A percentile compares a stretch with the other conserved stretches of the same genome.
Conservation (phyloP, 1,139 yeast genomes). For the Diutina sp. region DNA sequence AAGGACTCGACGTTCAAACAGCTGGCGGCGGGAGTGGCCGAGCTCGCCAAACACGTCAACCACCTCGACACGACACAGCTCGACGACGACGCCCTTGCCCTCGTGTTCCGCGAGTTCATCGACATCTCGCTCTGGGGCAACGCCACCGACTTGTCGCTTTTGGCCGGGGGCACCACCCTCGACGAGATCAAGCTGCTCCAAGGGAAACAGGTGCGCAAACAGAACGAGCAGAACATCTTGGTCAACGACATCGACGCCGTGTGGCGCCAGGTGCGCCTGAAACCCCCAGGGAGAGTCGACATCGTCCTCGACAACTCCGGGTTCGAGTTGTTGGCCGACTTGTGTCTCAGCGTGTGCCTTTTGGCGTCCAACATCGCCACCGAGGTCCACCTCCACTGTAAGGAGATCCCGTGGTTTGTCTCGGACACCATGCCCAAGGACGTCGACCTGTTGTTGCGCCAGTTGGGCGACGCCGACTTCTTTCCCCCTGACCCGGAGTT, state of each 20-base stretch:
- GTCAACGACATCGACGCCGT: constrained; percentile 63
- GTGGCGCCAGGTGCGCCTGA: constrained; percentile 39
- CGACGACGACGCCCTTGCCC: constrained; percentile 34
- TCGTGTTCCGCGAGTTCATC: constrained; percentile 64
- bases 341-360: constrained; percentile 60
- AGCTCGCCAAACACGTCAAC: constrained; percentile 60
- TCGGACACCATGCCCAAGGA: constrained; percentile 89
- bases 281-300: constrained; percentile 39
- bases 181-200: constrained; percentile 87
- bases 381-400: constrained; percentile 71
- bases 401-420: constrained; percentile 93
- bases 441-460: constrained; percentile 44
- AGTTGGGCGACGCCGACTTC: constrained; percentile 38
- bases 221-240: constrained; percentile 71
- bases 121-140: constrained; percentile 96
- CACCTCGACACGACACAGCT: constrained; percentile 21
- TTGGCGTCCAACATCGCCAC: constrained; percentile 56
- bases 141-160: constrained; percentile 84
- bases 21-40: constrained; percentile 69
- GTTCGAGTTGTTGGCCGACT: constrained; percentile 84
- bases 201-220: constrained; percentile 77
- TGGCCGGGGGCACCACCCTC: constrained; percentile 64
- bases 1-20: constrained; percentile 67
- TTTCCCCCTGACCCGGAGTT: constrained; percentile 27
- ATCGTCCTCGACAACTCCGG: constrained; percentile 91